Evolutionary conservation across 169 alveolate species (phyloP).

Genomic region (Plasmodium fragile): DNA sequence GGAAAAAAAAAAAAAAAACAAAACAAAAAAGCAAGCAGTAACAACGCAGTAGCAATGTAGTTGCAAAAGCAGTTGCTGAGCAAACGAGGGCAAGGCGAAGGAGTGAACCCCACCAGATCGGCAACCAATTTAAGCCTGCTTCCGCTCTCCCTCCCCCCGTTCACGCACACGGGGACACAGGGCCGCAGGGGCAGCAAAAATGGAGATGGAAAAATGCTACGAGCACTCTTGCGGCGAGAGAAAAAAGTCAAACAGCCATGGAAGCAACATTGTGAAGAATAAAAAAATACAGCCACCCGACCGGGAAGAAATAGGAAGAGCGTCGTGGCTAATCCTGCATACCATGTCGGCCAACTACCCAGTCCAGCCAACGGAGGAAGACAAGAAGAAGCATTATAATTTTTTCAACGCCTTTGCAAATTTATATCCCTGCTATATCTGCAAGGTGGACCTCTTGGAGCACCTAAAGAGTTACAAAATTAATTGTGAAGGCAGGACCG

Average conservation of each 20-base stretch:
- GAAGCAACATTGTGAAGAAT: constrained; percentile 63
- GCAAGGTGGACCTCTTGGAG: constrained; percentile 83
- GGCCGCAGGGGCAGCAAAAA: neutral
- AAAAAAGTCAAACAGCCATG: constrained; percentile 26
- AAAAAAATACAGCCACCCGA: constrained; percentile 82
- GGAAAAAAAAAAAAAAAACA: too few species aligned
- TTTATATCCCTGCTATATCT: constrained; percentile 88
- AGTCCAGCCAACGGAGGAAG: constrained; percentile 82
- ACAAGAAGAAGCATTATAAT: constrained; percentile 63
- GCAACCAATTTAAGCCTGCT: neutral
- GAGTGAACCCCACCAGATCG: neutral
- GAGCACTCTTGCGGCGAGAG: constrained; percentile 47
- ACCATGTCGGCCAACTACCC: constrained; percentile 89
- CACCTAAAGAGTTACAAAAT: constrained; percentile 81
- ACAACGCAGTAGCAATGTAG: neutral
- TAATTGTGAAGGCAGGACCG: constrained; percentile 52
- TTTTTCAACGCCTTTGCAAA: constrained; percentile 85
- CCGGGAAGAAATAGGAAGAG: constrained; percentile 88
- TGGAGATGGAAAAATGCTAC: constrained; percentile 44
- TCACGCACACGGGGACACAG: too few species aligned
- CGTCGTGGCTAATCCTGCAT: constrained; percentile 89
- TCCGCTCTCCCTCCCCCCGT: neutral
- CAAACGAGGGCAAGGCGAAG: neutral
- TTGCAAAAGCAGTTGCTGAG: neutral
- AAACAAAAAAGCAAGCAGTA: neutral